Evolutionary conservation across 2,329 filamentous ascomycete genomes (phyloP).

Genomic region (Chaetomium sp.): DNA sequence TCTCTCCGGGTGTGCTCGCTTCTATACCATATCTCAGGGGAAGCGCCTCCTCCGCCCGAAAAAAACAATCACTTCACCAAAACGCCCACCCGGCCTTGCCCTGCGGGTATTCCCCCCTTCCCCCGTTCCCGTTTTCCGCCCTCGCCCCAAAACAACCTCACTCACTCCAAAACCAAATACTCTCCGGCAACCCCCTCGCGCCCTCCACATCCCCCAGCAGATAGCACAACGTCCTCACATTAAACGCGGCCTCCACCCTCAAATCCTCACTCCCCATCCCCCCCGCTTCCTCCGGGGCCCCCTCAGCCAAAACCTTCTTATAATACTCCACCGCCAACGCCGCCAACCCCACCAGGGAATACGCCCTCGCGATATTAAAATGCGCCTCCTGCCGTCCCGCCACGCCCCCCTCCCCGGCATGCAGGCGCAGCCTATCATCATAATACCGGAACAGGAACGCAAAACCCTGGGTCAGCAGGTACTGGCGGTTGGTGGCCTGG

Average conservation of each 20-base stretch:
- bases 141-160: neutral
- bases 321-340: conserved; percentile 77
- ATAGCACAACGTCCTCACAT: conserved; percentile 68
- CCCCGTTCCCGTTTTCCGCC: neutral
- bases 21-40: neutral
- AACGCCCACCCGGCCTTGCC: neutral
- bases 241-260: conserved; percentile 71
- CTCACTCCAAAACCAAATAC: conserved; percentile 51
- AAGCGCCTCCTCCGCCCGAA: neutral
- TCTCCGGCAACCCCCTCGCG: conserved; percentile 63
- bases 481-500: conserved; percentile 87
- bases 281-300: conserved; percentile 29
- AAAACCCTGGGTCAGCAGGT: conserved; percentile 81
- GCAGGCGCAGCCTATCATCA: conserved; percentile 52
- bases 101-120: neutral
- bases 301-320: conserved; percentile 49
- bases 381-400: conserved; percentile 70
- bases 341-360: conserved; percentile 72
- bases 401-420: neutral
- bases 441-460: conserved; percentile 78
- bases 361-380: conserved; percentile 77
- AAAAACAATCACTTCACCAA: neutral
- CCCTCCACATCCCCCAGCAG: conserved; percentile 63
- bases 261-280: conserved; percentile 55
- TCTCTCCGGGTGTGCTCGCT: neutral